Base-by-base conservation (phyloP, 805 yeast species). In the Myxozyma monticola region DNA sequence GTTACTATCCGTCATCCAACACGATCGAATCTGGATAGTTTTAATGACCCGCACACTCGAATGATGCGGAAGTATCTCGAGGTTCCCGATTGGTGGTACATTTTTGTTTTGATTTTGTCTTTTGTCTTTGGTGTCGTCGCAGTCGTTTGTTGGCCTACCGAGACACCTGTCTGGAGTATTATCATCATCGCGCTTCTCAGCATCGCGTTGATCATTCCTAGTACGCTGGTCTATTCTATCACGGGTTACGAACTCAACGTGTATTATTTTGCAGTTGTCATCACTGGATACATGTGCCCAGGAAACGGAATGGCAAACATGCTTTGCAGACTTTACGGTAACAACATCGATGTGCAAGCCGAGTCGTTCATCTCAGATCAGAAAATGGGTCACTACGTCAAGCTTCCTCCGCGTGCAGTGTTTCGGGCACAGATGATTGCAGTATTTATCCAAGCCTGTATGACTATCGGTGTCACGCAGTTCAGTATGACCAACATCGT, bases 111-210 rank as follows among this genome's bases (percentile, higher is more conserved):
- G 8, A 54, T 71, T 2, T 66, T 76, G 35, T 68, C 75, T 65
- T 73, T 63, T 48, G 65, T 37, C n/a, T n/a, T 47, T 17, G 51
- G 50, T 30, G 20, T 47, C 28, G 71, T 70, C 7, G 64, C 71
- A 26, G 62, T 75, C 31, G 62, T 70, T 5, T 29, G 20, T 4
- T 54, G 24, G 10, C 58, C 56, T 4, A 34, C 58, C 4, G 77
- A 77, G 44, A 76, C 83, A 1, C 84, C 85, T 0, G 72, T 80
- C 15, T 83, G 84, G 84, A 84, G 82, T 1, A 68, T 83, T 64
- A 74, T 83, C 47, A 70, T 79, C 51, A 81, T 83, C 2, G 66
- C 81, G 10, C 68, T 72, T 12, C 72, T 84, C 54, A 78, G 82
- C 42, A 63, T 78, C 31, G 66, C 79, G 7, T 76, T 82, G 62